A percentile compares a stretch with the other conserved stretches of the same genome.
Conservation (phyloP, 2,329 filamentous ascomycete species). For the Hymenoscyphus fraxineus region DNA sequence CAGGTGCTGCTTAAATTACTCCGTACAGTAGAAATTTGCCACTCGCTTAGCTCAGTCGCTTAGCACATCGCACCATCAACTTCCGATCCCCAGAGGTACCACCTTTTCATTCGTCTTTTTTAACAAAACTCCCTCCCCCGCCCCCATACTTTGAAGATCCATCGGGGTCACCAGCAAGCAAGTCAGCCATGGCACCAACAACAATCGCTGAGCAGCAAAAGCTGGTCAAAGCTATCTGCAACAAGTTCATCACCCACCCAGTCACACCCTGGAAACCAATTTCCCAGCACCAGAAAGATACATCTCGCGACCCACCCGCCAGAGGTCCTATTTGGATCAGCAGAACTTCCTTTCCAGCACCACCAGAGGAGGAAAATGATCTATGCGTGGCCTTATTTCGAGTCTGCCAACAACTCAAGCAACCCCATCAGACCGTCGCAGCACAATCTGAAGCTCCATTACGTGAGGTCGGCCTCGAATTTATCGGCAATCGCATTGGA, state of each 20-base stretch:
- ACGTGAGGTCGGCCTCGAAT: background rate
- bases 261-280: conserved; percentile 1
- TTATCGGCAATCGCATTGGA: background rate
- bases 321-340: conserved; percentile 2
- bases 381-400: background rate
- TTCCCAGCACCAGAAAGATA: background rate
- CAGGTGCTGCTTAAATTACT: too few relatives aligned
- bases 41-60: too few relatives aligned
- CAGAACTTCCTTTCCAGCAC: background rate
- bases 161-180: background rate
- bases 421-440: background rate
- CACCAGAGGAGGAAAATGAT: background rate
- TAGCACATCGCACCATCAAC: too few relatives aligned
- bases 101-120: too few relatives aligned
- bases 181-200: background rate
- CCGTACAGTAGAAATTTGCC: too few relatives aligned
- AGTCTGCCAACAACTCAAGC: background rate
- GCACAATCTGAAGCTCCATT: background rate
- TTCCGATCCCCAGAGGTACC: too few relatives aligned
- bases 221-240: background rate
- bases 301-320: background rate
- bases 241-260: background rate
- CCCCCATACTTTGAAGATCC: too few relatives aligned
- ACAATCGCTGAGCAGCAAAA: background rate
- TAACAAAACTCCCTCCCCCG: too few relatives aligned